Evolutionary conservation across 306 rosid genomes (phyloP).

Genomic region (Pachyrhizus erosus): DNA sequence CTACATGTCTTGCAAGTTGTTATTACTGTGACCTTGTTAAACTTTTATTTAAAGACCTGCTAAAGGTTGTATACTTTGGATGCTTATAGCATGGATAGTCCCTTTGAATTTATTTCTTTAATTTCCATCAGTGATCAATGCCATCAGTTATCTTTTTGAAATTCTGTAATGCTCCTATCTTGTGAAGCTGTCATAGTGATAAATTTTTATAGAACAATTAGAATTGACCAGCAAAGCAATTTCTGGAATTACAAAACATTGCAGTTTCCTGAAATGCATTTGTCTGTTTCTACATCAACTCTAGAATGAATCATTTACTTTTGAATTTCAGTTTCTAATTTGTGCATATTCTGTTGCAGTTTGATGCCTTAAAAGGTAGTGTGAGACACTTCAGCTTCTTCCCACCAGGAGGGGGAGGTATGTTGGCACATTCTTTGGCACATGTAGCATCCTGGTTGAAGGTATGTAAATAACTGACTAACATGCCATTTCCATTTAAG

Average conservation of each 20-base stretch:
- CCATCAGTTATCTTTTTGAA: background rate
- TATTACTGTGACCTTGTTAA: constrained; percentile 25
- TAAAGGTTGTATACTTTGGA: background rate
- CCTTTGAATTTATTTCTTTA: constrained; percentile 17
- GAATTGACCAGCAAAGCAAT: constrained; percentile 22
- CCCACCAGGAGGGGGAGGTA: constrained; percentile 87
- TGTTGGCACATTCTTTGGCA: constrained; percentile 83
- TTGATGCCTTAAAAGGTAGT: constrained; percentile 76
- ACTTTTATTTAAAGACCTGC: constrained; percentile 16
- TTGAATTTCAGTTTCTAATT: constrained; percentile 40
- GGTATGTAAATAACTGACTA: constrained; percentile 56
- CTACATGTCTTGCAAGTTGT: constrained; percentile 22
- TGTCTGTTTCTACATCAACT: background rate
- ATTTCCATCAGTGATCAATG: constrained; percentile 31
- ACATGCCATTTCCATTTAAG: background rate
- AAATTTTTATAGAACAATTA: constrained; percentile 18
- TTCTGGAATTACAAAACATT: constrained; percentile 29
- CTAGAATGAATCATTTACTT: constrained; percentile 19
- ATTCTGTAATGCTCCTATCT: constrained; percentile 26
- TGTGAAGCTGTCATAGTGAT: constrained; percentile 16
- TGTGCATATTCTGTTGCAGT: constrained; percentile 61
- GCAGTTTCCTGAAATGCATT: constrained; percentile 23
- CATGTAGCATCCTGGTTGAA: constrained; percentile 82
- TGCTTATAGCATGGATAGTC: constrained; percentile 10
- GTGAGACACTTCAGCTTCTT: constrained; percentile 77